A percentile compares a stretch with the other conserved stretches of the same genome.
These are phyloP conservation scores for Thinopyrum elongatum DNA, from an alignment of 176 grass and related monocot genomes.

Conservation along the genomic window DNA sequence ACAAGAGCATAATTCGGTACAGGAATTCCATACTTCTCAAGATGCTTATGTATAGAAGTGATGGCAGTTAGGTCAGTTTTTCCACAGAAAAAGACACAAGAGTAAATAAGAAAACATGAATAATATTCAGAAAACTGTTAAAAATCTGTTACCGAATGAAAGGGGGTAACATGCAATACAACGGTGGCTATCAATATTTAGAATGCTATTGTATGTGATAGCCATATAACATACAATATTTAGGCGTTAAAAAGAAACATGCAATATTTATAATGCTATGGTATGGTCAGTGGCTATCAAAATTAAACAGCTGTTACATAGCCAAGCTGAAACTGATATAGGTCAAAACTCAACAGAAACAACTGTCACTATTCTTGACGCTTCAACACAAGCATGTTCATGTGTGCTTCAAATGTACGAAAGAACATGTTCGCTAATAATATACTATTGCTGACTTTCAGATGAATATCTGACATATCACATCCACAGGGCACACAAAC, in stretches of 20 bases:
- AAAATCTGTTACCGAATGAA: not conserved
- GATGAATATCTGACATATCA: not conserved
- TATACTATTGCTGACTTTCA: not conserved
- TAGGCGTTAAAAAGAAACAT: not conserved
- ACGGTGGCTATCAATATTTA: no score
- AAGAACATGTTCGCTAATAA: not conserved
- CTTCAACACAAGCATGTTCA: not conserved
- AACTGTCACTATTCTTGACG: not conserved
- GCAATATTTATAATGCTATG: no score
- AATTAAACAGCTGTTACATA: slow-evolving; percentile 4
- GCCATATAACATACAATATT: not conserved
- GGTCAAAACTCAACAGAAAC: not conserved
- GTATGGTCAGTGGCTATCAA: not conserved
- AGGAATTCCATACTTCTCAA: slow-evolving; percentile 80
- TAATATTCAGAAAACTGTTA: not conserved
- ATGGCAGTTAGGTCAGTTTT: slow-evolving; percentile 34
- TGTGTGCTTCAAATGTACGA: not conserved
- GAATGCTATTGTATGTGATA: not conserved
- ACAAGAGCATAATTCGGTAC: slow-evolving; percentile 95
- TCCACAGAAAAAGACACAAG: not conserved
- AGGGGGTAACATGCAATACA: not conserved
- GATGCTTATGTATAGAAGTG: slow-evolving; percentile 54
- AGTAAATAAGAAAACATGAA: slow-evolving; percentile 11
- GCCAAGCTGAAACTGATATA: not conserved
- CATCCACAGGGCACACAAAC: not conserved